Percentiles rank a stretch among this genome's conserved stretches.
phyloP scores from a whole-genome alignment of 768 basidiomycete genomes.

The Tricholoma flavovirens region DNA sequence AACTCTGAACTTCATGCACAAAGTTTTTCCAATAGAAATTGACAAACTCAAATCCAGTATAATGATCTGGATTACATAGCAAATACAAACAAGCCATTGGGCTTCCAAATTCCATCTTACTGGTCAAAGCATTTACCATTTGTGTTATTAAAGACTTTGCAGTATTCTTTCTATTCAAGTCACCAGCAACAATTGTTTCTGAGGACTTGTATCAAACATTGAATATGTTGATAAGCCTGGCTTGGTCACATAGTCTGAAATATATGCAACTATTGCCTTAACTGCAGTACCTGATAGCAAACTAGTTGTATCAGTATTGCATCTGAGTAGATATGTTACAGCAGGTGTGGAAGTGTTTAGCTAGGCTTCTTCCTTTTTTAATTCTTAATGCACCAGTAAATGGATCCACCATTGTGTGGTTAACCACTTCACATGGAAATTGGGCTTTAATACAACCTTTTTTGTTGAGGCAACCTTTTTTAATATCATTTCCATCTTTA shows the following conservation, averaged over 20 bases:
- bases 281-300: too few relatives aligned
- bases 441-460: too few relatives aligned
- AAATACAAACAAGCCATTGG: constrained; percentile 29
- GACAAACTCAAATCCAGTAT: constrained; percentile 30
- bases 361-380: too few relatives aligned
- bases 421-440: too few relatives aligned
- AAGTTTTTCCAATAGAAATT: constrained; percentile 28
- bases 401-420: too few relatives aligned
- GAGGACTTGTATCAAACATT: constrained; percentile 13
- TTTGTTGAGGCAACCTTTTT: too few relatives aligned
- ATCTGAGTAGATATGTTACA: too few relatives aligned
- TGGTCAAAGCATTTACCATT: constrained; percentile 31
- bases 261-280: too few relatives aligned
- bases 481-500: too few relatives aligned
- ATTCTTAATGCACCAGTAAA: too few relatives aligned
- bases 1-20: constrained; percentile 18
- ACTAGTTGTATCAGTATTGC: constrained; percentile 34
- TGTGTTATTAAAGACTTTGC: constrained; percentile 27
- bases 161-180: constrained; percentile 14
- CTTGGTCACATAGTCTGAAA: constrained; percentile 45
- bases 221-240: constrained; percentile 27
- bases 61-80: constrained; percentile 33
- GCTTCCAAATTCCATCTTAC: too few relatives aligned
- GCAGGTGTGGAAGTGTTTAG: too few relatives aligned
- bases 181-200: neutral